Percentiles rank a stretch among this genome's conserved stretches.
These are phyloP conservation scores for Scleroderma citrinum DNA, from an alignment of 768 basidiomycete species.

Conservation along the genomic window DNA sequence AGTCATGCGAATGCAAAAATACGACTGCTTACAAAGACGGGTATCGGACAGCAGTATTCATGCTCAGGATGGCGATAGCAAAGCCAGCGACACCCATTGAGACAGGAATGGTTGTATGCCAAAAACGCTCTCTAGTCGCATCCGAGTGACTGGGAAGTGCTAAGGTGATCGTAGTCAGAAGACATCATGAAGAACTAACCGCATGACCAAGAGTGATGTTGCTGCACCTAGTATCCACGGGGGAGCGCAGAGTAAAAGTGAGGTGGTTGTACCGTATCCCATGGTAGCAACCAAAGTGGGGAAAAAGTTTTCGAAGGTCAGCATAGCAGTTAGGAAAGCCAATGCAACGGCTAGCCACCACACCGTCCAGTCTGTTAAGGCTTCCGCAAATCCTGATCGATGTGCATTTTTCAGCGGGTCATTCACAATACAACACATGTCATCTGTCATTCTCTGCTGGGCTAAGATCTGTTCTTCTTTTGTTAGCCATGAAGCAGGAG, in stretches of 20 bases:
- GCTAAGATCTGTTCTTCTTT: constrained; percentile 20
- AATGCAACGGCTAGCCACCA: constrained; percentile 66
- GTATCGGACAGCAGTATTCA: constrained; percentile 50
- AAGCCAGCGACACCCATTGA: constrained; percentile 63
- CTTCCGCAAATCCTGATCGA: too few species aligned
- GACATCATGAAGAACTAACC: constrained; percentile 29
- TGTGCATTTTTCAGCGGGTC: constrained; percentile 21
- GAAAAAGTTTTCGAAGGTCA: constrained; percentile 81
- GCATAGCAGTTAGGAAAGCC: constrained; percentile 33
- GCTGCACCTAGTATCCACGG: constrained; percentile 66
- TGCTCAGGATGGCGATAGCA: constrained; percentile 58
- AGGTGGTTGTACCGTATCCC: constrained; percentile 55
- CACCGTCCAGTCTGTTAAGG: constrained; percentile 67
- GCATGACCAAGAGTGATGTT: constrained; percentile 45
- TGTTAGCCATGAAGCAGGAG: constrained; percentile 37
- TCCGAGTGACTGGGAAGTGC: constrained; percentile 65
- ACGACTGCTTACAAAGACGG: constrained; percentile 42
- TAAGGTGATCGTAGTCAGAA: neutral
- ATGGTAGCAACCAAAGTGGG: constrained; percentile 72
- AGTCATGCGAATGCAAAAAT: neutral
- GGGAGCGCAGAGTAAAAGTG: constrained; percentile 70
- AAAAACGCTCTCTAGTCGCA: constrained; percentile 34
- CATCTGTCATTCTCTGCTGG: constrained; percentile 32
- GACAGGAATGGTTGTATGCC: constrained; percentile 35
- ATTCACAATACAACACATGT: constrained; percentile 40